Evolutionary conservation across 257 asterid genomes (phyloP).

Genomic region (Nicotiana tomentosiformis): DNA sequence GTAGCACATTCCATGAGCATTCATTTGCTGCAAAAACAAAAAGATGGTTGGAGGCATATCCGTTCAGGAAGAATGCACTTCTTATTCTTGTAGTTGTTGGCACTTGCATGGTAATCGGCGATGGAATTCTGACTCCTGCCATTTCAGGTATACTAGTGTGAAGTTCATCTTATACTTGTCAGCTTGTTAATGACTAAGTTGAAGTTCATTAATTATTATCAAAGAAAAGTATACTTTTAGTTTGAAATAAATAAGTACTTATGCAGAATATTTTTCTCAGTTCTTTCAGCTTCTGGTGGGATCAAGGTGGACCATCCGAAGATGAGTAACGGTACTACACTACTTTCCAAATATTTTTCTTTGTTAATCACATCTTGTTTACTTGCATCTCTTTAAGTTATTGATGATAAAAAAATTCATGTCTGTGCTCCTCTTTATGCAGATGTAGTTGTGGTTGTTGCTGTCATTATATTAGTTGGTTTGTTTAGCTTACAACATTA

Average conservation of each 20-base stretch:
- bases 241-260: constrained; percentile 9
- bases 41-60: constrained; percentile 75
- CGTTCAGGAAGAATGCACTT: constrained; percentile 57
- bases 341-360: constrained; percentile 2
- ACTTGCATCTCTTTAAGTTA: background rate
- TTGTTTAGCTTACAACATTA: constrained; percentile 94
- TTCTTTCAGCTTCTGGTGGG: constrained; percentile 95
- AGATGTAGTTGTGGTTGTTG: constrained; percentile 82
- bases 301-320: constrained; percentile 81
- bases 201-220: background rate
- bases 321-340: constrained; percentile 68
- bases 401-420: constrained; percentile 1
- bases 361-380: background rate
- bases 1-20: constrained; percentile 73
- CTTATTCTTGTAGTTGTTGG: constrained; percentile 26
- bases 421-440: constrained; percentile 25
- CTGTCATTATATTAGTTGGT: constrained; percentile 84
- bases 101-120: constrained; percentile 31
- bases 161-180: constrained; percentile 4
- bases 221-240: background rate
- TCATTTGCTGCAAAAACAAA: constrained; percentile 91
- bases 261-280: constrained; percentile 34
- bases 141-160: constrained; percentile 16
- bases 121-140: constrained; percentile 31
- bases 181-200: background rate